phyloP scores from a whole-genome alignment of 345 rosid species.

The Populus simonii region DNA sequence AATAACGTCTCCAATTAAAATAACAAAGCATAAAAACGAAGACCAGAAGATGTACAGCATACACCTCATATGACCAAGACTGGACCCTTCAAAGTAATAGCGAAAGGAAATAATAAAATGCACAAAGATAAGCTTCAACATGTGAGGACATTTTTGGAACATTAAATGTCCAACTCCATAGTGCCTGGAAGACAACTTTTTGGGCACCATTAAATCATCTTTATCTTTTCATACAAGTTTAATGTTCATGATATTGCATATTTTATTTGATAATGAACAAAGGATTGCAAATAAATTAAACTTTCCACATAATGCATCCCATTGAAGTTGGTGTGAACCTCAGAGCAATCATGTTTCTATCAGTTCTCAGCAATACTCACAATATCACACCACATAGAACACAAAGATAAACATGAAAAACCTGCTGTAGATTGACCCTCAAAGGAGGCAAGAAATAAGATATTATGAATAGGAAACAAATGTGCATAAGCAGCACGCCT shows the following conservation, averaged over 20 bases:
- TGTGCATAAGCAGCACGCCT: not conserved
- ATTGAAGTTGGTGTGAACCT: not conserved
- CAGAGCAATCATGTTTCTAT: not conserved
- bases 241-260: not conserved
- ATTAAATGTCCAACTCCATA: not conserved
- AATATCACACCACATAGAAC: not conserved
- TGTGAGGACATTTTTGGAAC: not conserved
- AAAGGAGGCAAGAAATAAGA: not conserved
- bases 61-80: not conserved
- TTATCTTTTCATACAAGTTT: not conserved
- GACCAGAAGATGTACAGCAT: not conserved
- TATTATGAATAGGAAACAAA: not conserved
- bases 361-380: not conserved
- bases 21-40: not conserved
- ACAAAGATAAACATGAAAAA: not conserved
- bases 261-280: not conserved
- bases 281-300: not conserved
- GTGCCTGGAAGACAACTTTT: not conserved
- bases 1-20: not conserved
- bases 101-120: not conserved
- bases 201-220: not conserved
- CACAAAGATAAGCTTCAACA: not conserved
- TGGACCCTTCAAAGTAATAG: not conserved
- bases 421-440: not conserved
- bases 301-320: not conserved